Evolutionary conservation across 2,329 filamentous ascomycete species (phyloP), one percentile per base, ranked within the genome.

Genomic region (Davidsoniella eucalypti): DNA sequence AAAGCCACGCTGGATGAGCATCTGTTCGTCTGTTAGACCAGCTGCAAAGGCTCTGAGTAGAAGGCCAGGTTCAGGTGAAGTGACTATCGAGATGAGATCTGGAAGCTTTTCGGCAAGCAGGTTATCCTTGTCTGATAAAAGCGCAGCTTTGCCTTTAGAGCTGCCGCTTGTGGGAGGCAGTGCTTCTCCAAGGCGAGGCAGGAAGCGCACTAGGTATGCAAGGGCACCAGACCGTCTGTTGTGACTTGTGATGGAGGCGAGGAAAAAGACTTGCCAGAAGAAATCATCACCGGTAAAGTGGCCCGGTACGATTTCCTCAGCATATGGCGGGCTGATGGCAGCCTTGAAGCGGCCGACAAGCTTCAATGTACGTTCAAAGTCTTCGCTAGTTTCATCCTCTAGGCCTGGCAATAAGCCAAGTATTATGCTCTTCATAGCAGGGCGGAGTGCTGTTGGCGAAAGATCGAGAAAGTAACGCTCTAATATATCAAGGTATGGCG

Each of bases 231-330:
- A 80, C 50, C 92, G 79, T 54, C 90, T 76, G 54, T 81, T 87
- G 40, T 86, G 76, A 59, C 88, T 90, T 1, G 92, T 95, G 54
- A 98, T 92, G 16, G 86, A 83, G 8, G 90, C 87, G 16, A 98
- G 69, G 59, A 98, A 96, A 61, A 98, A 83, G 62, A 87, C 95
- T 66, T 98, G 92, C 92, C 92, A 98, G 63, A 96, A 98, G 63
- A 92, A 95, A 56, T 85, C 84, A 56, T 88, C 85, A 8, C 80
- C 79, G 7, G 72, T 72, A 43, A 69, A 75, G 63, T 75, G 76
- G 37, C 65, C 71, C 50, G 62, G 64, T 29, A 65, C 76, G 55
- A 70, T 70, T 49, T 65, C 67, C 23, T 66, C 65, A 7, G 65
- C 57, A 18, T 49, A 47, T 1, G 54, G 49, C 25, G 78, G 67